Evolutionary conservation across 2,329 filamentous ascomycete genomes (phyloP), one percentile per base, ranked within the genome.

Genomic region (Ophiosphaerella narmari): DNA sequence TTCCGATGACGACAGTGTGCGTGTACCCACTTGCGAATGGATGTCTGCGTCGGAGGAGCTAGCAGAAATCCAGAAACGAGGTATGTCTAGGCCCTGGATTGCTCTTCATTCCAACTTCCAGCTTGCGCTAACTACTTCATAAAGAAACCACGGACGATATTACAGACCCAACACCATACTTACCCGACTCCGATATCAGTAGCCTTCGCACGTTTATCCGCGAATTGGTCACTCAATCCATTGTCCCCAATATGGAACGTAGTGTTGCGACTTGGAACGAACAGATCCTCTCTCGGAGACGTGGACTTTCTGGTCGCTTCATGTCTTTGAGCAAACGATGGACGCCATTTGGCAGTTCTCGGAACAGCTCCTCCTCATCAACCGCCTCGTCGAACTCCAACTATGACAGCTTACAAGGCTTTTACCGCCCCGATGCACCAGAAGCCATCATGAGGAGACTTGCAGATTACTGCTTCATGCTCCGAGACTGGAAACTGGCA

Each of bases 191-290:
- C 0, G 94, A 99, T 73, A 88, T 88, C 1, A 90, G 89, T 6
- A 91, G 91, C 13, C 88, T 99, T 53, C 87, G 87, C 45, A 89
- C 89, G 0, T 95, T 99, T 70, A 85, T 97, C 52, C 87, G 94
- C 29, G 95, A 99, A 72, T 90, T 99, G 80, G 90, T 97, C 7
- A 94, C 89, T 1, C 93, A 97, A 70, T 97, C 93, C 1, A 86
- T 99, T 44, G 82, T 99, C 48, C 94, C 95, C 1, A 92, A 90
- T 35, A 99, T 99, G 95, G 94, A 99, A 74, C 88, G 93, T 48
- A 87, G 89, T 58, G 84, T 96, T 9, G 88, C 91, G 5, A 81
- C 91, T 5, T 99, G 94, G 95, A 99, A 99, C 67, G 94, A 99
- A 65, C 93, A 97, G 72, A 89, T 97, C 23, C 92, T 93, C 13